Base-by-base conservation (phyloP, 78 protist species). In the Pelomyxa schiedti region DNA sequence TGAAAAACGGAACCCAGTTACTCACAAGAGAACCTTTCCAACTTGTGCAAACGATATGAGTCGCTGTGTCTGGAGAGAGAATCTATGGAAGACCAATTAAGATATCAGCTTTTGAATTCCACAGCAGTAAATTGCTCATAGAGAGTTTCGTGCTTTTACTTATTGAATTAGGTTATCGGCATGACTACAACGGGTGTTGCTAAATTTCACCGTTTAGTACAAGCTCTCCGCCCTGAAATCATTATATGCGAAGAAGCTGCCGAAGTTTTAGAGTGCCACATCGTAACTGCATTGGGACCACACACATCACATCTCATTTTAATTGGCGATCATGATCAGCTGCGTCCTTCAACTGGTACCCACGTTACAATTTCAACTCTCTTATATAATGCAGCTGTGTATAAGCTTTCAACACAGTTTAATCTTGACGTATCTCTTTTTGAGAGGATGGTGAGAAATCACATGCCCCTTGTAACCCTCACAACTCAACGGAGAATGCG, bases 321-420 rank as follows among this genome's bases (percentile, higher is more conserved):
- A 43, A 78, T 88, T 63, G 92, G 92, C 22, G 92, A 88, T 66
- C 86, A 88, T 43, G 6, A 77, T 66, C 92, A 88, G 64, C 83
- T 88, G 39, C 42, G 82, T 9, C 92, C 90, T 1, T 4, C 53
- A 8, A 74, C 73, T 22, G n/a, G n/a, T n/a, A n/a, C n/a, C n/a
- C n/a, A n/a, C n/a, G n/a, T n/a, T n/a, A n/a, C n/a, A n/a, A n/a
- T n/a, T n/a, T n/a, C n/a, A n/a, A n/a, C n/a, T n/a, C n/a, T n/a
- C n/a, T n/a, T n/a, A n/a, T n/a, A n/a, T n/a, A n/a, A n/a, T n/a
- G n/a, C n/a, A n/a, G 37, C 70, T 30, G 30, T 28, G 38, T 35
- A 58, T 40, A 58, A 6, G 77, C 79, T 79, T 30, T 26, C 69
- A 36, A 22, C 37, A 30, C 8, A 68, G 28, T 28, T 28, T 32